Evolutionary conservation across 2,329 filamentous ascomycete species (phyloP).

Genomic region (Cladosporium cucumerinum): DNA sequence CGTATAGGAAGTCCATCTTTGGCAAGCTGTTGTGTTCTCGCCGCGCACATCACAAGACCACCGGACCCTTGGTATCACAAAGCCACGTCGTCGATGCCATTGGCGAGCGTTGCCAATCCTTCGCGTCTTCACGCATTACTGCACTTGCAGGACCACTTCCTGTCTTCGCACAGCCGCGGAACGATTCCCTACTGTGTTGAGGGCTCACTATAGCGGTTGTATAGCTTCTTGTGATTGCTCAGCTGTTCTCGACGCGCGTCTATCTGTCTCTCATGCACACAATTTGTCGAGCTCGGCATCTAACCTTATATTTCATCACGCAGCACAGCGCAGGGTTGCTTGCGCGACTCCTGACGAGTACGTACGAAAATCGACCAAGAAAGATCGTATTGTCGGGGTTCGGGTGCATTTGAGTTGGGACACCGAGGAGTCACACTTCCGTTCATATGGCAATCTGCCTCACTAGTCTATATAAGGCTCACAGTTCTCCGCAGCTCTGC

Average conservation of each 20-base stretch:
- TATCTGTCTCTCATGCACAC: background rate
- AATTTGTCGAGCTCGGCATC: background rate
- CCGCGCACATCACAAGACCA: slow-evolving; percentile 1
- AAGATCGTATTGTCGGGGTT: background rate
- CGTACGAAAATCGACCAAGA: background rate
- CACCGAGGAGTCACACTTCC: background rate
- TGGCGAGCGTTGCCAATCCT: slow-evolving; percentile 3
- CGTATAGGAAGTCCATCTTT: background rate
- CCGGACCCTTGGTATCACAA: background rate
- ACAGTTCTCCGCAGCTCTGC: background rate
- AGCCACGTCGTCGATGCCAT: background rate
- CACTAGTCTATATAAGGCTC: background rate
- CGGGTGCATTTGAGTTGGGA: background rate
- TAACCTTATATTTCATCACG: background rate
- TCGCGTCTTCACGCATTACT: background rate
- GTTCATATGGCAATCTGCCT: background rate
- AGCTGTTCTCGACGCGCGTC: background rate
- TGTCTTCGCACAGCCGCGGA: background rate
- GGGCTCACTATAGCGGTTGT: background rate
- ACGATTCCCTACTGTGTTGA: background rate
- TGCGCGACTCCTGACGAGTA: background rate
- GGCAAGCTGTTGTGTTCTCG: background rate
- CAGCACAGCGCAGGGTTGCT: background rate
- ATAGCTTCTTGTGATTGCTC: background rate
- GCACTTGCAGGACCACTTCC: background rate